phyloP scores from a whole-genome alignment of 805 yeast species.

The Spathaspora girioi region DNA sequence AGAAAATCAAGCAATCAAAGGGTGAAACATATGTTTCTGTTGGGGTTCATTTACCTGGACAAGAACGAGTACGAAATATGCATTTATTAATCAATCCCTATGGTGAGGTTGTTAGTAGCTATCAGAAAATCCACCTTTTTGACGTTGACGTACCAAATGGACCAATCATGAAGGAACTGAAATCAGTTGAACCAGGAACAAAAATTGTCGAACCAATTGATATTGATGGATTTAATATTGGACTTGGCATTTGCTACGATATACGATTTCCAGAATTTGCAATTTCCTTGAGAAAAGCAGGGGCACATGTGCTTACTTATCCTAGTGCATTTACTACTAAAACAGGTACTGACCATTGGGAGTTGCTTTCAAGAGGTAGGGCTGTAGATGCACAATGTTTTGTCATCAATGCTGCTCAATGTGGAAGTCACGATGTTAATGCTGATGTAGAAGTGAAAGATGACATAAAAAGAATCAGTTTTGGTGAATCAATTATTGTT shows the following conservation, averaged over 20 bases:
- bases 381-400: constrained; percentile 88
- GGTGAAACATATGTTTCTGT: constrained; percentile 64
- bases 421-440: constrained; percentile 65
- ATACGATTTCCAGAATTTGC: constrained; percentile 84
- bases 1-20: constrained; percentile 18
- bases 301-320: constrained; percentile 74
- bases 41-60: constrained; percentile 83
- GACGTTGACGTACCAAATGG: constrained; percentile 84
- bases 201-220: constrained; percentile 47
- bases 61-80: constrained; percentile 53
- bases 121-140: constrained; percentile 85
- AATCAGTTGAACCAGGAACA: constrained; percentile 77
- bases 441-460: constrained; percentile 18
- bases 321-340: constrained; percentile 93
- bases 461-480: constrained; percentile 56
- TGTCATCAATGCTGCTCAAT: constrained; percentile 87
- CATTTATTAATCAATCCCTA: constrained; percentile 62
- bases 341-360: constrained; percentile 94
- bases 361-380: constrained; percentile 69
- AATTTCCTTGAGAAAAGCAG: constrained; percentile 54
- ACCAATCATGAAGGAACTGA: constrained; percentile 73
- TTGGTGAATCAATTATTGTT: constrained; percentile 83
- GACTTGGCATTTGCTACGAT: constrained; percentile 80
- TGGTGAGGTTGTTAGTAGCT: constrained; percentile 66
- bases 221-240: constrained; percentile 42